Evolutionary conservation across 1,284 basidiomycete genomes (phyloP), one percentile per base, ranked within the genome.

Genomic region (Takashimella koratensis): DNA sequence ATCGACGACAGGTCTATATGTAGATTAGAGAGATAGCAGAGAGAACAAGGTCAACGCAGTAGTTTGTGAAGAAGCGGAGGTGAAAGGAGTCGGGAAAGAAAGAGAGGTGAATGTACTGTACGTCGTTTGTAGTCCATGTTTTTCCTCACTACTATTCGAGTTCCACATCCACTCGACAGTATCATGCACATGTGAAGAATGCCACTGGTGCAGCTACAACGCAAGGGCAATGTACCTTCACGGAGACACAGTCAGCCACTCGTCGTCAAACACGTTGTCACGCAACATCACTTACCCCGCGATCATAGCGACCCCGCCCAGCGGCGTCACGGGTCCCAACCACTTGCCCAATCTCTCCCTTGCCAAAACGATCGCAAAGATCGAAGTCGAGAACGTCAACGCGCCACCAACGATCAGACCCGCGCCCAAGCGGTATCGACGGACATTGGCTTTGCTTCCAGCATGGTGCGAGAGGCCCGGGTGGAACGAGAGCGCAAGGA

Each of bases 241-340:
- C 16, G n/a, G 8, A 13, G 8, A n/a, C n/a, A 8, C 8, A n/a
- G 10, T 39, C 30, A 8, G 10, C 8, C 10, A 39, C 10, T 39
- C 10, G 30, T 8, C 30, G 8, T 10, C 30, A 39, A n/a, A 39
- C 30, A 39, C 30, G 23, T 49, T 21, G 49, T 39, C 50, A 42
- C 44, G 30, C n/a, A n/a, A n/a, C n/a, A n/a, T n/a, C 12, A 73
- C 85, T 79, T 67, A 90, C 87, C 88, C 88, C 49, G 83, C 82
- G 65, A 90, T 88, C 85, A 89, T 86, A 2, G 83, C 60, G 22
- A 82, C 57, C 2, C 85, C 88, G 2, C 88, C 88, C 19, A 90
- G 59, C 0, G 88, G 89, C 12, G 88, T 90, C 44, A 88, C 71
- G 2, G 87, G 87, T 0, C 87, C 88, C 43, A 90, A 66, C 54